A percentile compares a stretch with the other conserved stretches of the same genome.
Conservation (phyloP, 441 rosid genomes). For the Gossypium gossypioides region DNA sequence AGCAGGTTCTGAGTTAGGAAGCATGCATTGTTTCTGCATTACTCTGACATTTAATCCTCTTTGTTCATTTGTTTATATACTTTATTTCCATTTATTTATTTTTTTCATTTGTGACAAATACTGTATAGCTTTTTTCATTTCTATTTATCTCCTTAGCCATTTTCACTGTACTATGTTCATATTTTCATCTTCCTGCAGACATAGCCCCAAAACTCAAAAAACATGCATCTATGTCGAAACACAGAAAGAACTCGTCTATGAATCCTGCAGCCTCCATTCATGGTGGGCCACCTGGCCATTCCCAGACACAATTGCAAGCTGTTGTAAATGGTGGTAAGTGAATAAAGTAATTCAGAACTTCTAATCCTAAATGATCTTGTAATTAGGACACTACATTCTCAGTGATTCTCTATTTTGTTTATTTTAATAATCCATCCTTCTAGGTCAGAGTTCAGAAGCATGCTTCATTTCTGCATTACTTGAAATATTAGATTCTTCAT, state of each 20-base stretch:
- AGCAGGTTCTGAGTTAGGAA: neutral
- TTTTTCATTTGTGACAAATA: neutral
- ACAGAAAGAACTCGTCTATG: neutral
- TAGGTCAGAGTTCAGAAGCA: constrained; percentile 4
- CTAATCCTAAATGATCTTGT: neutral
- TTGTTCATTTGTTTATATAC: neutral
- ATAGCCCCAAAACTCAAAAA: neutral
- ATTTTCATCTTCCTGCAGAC: neutral
- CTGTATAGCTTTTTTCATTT: neutral
- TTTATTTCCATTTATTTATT: neutral
- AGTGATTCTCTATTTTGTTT: neutral
- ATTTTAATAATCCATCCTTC: neutral
- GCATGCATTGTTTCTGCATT: neutral
- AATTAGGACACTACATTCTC: neutral
- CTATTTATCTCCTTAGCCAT: neutral
- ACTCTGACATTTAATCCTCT: neutral
- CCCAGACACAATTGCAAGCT: constrained; percentile 10
- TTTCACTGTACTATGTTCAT: neutral
- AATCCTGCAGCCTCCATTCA: neutral
- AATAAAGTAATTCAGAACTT: neutral
- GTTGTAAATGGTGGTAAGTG: constrained; percentile 4
- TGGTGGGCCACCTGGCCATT: neutral
- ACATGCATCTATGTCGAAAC: neutral
- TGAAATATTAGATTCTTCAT: neutral
- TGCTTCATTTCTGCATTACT: neutral